Base-by-base conservation (phyloP, 495 filamentous ascomycete species). In the Neurospora sublineolata region DNA sequence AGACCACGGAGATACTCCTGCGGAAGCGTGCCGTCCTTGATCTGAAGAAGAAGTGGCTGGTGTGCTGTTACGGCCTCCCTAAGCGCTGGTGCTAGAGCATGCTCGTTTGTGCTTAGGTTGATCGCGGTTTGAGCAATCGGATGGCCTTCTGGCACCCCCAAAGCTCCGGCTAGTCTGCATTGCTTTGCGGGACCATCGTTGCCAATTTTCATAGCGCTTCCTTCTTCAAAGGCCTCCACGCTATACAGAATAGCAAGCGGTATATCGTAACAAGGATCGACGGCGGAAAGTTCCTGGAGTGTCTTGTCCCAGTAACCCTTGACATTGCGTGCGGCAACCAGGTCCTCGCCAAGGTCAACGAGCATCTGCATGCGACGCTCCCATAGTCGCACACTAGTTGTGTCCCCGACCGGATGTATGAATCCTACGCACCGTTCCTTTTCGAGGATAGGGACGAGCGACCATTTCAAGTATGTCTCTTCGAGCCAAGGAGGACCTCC, bases 401-500 rank as follows among this genome's bases (percentile, higher is more conserved):
- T 78, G 36, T 82, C 80, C 30, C 76, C 72, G 8, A 80, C 76
- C 7, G 77, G 72, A 33, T 82, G 79, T 70, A 78, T 75, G 58
- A 81, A 81, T 16, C 79, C 80, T 20, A 86, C 78, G 18, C 80
- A 82, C n/a, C 85, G 83, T 72, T 85, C 82, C 46, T 82, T 80
- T 11, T 86, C 85, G 18, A 87, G 77, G 27, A 90, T 82, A 38
- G 88, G 88, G 27, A 87, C 85, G 46, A 90, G 81, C 8, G 84
- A 86, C 87, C 88, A 90, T 67, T 84, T 84, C 71, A 90, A 86
- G 67, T 89, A 89, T 0, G 83, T 85, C 79, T 92, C 90, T 78
- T 91, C 88, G 1, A 88, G 78, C 71, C 82, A 79, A 9, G 82
- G 12, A 77, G 83, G 41, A 79, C 80, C 46, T 79, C 77, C 74